Evolutionary conservation across 108 stramenopile species (phyloP).

Genomic region (Cyclotella distinguenda): DNA sequence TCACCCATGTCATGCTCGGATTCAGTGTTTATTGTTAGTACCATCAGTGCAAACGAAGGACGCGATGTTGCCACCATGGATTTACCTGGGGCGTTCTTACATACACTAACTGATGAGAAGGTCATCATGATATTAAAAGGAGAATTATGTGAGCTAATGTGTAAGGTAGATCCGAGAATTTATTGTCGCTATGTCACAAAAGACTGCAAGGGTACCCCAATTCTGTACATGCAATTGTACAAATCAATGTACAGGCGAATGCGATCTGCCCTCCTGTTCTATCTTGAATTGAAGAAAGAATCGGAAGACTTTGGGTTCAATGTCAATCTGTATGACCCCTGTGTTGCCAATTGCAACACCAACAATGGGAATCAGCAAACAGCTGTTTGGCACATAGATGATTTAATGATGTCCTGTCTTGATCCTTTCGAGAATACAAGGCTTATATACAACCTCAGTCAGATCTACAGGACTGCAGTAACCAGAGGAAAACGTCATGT

Average conservation of each 20-base stretch:
- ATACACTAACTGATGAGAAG: slow-evolving; percentile 35
- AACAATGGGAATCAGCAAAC: slow-evolving; percentile 6
- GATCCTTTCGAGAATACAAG: neutral
- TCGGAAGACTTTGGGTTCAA: slow-evolving; percentile 1
- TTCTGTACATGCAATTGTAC: neutral
- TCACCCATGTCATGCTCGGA: neutral
- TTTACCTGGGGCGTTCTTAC: slow-evolving; percentile 51
- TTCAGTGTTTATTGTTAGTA: neutral
- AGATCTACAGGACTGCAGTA: slow-evolving; percentile 3
- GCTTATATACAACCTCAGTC: neutral
- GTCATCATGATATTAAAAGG: slow-evolving; percentile 28
- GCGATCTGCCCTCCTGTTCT: neutral
- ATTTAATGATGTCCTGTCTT: slow-evolving; percentile 13
- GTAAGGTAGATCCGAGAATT: slow-evolving; percentile 11
- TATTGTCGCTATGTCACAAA: slow-evolving; percentile 22
- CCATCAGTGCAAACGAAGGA: neutral
- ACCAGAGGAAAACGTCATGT: neutral
- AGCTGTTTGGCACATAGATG: slow-evolving; percentile 15
- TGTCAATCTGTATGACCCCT: slow-evolving; percentile 18
- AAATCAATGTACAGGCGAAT: slow-evolving; percentile 10
- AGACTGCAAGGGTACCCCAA: slow-evolving; percentile 3
- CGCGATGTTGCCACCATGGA: slow-evolving; percentile 50
- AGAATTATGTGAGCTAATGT: slow-evolving; percentile 27
- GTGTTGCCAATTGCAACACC: slow-evolving; percentile 1
- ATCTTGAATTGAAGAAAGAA: neutral